Conservation (phyloP, 176 grass and related monocot genomes). For the Tuctoria greenei region DNA sequence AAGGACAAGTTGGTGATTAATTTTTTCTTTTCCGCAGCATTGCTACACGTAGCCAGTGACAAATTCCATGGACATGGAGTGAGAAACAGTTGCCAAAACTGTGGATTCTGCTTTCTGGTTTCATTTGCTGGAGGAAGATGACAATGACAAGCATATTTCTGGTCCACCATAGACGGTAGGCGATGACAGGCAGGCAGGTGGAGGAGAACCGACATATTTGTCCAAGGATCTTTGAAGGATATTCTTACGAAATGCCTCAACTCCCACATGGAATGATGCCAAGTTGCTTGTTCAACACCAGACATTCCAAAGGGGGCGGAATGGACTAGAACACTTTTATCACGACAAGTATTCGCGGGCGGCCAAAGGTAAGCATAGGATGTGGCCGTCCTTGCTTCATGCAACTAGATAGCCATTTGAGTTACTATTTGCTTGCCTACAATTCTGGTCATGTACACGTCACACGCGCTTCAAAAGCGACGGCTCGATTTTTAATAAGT, state of each 20-base stretch:
- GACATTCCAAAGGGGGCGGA: neutral
- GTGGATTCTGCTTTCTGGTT: neutral
- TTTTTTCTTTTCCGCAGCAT: neutral
- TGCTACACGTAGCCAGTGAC: neutral
- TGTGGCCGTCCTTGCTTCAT: neutral
- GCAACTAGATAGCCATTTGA: neutral
- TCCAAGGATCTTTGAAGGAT: neutral
- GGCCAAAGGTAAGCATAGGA: neutral
- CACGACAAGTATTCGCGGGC: neutral
- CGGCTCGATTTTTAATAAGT: neutral
- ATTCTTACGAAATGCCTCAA: constrained; percentile 15
- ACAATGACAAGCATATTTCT: neutral
- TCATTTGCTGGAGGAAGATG: neutral
- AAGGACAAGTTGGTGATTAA: neutral
- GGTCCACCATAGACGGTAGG: neutral
- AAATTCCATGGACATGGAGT: neutral
- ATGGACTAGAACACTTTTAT: neutral
- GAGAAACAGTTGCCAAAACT: neutral
- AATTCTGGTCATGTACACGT: neutral
- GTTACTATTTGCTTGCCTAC: neutral
- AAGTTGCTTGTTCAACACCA: constrained; percentile 3
- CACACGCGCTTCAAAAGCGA: neutral
- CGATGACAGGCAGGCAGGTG: neutral
- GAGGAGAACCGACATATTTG: neutral
- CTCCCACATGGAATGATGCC: neutral